Evolutionary conservation across 495 filamentous ascomycete species (phyloP).

Genomic region (Lophium mytilinum): DNA sequence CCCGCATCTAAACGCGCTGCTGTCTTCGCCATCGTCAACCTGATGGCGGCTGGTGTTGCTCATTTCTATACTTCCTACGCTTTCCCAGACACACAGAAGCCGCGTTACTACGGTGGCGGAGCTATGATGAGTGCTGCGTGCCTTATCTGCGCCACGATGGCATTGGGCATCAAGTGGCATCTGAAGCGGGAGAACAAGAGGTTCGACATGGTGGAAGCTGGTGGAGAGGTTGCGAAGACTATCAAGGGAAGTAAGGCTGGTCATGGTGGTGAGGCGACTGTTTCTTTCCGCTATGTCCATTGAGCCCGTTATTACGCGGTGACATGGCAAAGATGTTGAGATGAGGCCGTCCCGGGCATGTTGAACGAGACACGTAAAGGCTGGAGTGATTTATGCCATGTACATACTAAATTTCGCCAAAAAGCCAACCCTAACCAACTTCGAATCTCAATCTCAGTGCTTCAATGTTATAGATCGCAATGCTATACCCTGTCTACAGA

Average conservation of each 20-base stretch:
- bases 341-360: no score
- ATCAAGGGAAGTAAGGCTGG: background rate
- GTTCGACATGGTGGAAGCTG: background rate
- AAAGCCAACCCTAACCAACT: no score
- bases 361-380: no score
- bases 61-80: background rate
- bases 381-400: no score
- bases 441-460: no score
- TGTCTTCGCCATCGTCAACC: background rate
- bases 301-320: no score
- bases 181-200: background rate
- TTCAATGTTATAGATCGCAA: no score
- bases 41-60: background rate
- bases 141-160: background rate
- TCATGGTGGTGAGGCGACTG: background rate
- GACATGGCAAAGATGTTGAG: no score
- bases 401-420: no score
- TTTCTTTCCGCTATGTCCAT: background rate
- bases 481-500: no score
- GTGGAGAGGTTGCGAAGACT: background rate
- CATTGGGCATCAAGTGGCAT: background rate
- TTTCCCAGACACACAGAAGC: background rate
- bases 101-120: background rate
- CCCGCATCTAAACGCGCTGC: background rate
- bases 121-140: conserved; percentile 1